Conservation (phyloP, 164 flowering plant genomes). For the Stephania yunnanensis region DNA sequence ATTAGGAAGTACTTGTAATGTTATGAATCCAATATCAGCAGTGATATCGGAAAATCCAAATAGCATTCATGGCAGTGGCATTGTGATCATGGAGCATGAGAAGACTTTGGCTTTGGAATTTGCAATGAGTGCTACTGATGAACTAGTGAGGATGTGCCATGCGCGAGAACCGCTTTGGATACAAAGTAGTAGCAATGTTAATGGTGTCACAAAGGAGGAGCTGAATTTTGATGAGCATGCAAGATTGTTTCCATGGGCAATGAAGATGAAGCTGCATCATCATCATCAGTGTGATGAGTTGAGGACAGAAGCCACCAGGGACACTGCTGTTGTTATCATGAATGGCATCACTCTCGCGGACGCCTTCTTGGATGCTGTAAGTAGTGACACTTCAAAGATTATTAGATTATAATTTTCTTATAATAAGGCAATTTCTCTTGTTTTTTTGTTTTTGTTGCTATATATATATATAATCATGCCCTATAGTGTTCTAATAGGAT, state of each 20-base stretch:
- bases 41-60: constrained; percentile 31
- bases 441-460: too few relatives aligned
- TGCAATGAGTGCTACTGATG: constrained; percentile 56
- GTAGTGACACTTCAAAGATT: constrained; percentile 9
- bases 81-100: constrained; percentile 54
- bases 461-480: too few relatives aligned
- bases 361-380: constrained; percentile 86
- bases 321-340: constrained; percentile 71
- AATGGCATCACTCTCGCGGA: constrained; percentile 78
- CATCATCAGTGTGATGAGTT: constrained; percentile 31
- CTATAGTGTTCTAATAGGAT: too few relatives aligned
- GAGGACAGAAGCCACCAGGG: constrained; percentile 66
- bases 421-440: too few relatives aligned
- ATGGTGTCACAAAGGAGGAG: constrained; percentile 29
- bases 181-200: constrained; percentile 23
- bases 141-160: constrained; percentile 65
- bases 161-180: constrained; percentile 67
- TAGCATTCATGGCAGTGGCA: constrained; percentile 17
- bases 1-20: constrained; percentile 23
- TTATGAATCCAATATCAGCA: constrained; percentile 35
- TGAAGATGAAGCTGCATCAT: constrained; percentile 31
- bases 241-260: constrained; percentile 65
- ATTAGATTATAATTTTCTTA: neutral
- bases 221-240: constrained; percentile 69
- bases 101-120: constrained; percentile 65